Conservation (phyloP, 176 grass and related monocot species). For the Tuctoria greenei region DNA sequence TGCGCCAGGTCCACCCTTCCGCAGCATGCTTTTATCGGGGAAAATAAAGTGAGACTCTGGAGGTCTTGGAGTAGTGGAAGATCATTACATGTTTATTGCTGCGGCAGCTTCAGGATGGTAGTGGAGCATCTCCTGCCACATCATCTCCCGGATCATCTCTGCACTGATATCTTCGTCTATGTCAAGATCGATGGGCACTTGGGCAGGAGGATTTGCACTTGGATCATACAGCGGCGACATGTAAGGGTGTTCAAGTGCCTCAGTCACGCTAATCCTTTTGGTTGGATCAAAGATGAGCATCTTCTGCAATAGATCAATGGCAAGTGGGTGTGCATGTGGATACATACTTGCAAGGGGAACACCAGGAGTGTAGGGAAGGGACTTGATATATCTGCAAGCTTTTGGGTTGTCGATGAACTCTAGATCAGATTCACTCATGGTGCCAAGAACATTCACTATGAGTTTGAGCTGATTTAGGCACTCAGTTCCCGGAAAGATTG, state of each 20-base stretch:
- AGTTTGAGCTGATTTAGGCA: slow-evolving; percentile 63
- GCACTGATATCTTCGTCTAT: slow-evolving; percentile 48
- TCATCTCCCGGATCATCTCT: slow-evolving; percentile 59
- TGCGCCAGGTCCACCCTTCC: too few species aligned
- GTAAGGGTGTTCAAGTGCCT: slow-evolving; percentile 58
- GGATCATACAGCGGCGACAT: slow-evolving; percentile 60
- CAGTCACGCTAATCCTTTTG: slow-evolving; percentile 45
- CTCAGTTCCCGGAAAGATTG: slow-evolving; percentile 55
- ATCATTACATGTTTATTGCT: slow-evolving; percentile 29
- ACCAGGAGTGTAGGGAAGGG: slow-evolving; percentile 51
- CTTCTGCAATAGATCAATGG: slow-evolving; percentile 58
- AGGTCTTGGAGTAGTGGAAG: background rate
- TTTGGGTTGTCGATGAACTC: slow-evolving; percentile 62
- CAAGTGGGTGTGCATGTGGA: slow-evolving; percentile 49
- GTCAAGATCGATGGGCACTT: slow-evolving; percentile 53
- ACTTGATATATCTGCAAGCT: slow-evolving; percentile 59
- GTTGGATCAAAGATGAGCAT: slow-evolving; percentile 59
- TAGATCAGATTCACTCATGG: slow-evolving; percentile 54
- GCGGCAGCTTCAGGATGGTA: slow-evolving; percentile 47
- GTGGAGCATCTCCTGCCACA: slow-evolving; percentile 66
- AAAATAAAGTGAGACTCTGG: background rate
- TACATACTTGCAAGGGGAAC: slow-evolving; percentile 48
- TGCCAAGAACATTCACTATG: slow-evolving; percentile 58
- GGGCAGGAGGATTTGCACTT: slow-evolving; percentile 48
- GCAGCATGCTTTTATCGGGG: background rate